phyloP scores from a whole-genome alignment of 2,329 filamentous ascomycete genomes.

The Escovopsis sp. region DNA sequence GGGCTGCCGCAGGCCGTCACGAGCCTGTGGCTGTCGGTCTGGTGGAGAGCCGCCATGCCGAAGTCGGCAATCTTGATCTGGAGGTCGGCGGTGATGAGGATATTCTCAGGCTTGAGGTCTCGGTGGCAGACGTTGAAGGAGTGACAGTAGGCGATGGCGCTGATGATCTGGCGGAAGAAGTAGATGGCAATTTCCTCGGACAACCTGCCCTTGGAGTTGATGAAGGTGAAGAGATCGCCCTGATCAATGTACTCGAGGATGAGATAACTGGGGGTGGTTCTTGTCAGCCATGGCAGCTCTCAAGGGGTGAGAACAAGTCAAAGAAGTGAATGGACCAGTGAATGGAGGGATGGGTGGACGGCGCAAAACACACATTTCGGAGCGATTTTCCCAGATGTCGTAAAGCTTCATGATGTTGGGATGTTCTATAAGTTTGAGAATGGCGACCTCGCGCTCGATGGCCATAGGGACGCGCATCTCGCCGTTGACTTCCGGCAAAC shows the following conservation, averaged over 20 bases:
- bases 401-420: slow-evolving; percentile 87
- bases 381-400: slow-evolving; percentile 95
- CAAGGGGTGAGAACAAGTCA: no score
- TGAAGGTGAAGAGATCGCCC: slow-evolving; percentile 73
- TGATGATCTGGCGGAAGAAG: slow-evolving; percentile 87
- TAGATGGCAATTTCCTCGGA: slow-evolving; percentile 66
- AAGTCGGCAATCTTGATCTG: slow-evolving; percentile 94
- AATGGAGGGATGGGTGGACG: not conserved
- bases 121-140: slow-evolving; percentile 90
- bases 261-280: slow-evolving; percentile 59
- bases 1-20: slow-evolving; percentile 90
- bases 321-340: no score
- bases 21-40: slow-evolving; percentile 63
- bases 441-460: slow-evolving; percentile 87
- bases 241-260: slow-evolving; percentile 81
- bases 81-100: slow-evolving; percentile 60
- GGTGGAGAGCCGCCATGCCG: slow-evolving; percentile 85
- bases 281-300: not conserved
- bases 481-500: slow-evolving; percentile 38
- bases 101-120: slow-evolving; percentile 94
- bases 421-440: slow-evolving; percentile 93
- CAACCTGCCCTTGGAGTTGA: slow-evolving; percentile 58
- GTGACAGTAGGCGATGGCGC: slow-evolving; percentile 83
- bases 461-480: slow-evolving; percentile 66
- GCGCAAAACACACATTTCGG: slow-evolving; percentile 61